phyloP scores from a whole-genome alignment of 768 basidiomycete genomes.

The Leccinum fibrillosum region DNA sequence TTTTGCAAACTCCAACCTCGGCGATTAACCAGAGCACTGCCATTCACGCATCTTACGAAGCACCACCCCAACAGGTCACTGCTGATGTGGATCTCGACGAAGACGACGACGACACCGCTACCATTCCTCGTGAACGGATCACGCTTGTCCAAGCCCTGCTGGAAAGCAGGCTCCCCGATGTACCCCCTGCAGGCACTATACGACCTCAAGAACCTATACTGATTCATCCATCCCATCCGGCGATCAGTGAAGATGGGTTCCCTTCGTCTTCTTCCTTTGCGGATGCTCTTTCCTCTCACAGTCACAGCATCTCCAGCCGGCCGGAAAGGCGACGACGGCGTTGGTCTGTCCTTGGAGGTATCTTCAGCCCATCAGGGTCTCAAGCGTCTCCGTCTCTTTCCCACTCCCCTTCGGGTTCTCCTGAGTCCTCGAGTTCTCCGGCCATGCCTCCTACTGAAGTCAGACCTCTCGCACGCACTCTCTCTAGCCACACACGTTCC shows the following conservation, averaged over 20 bases:
- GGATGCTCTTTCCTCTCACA: constrained; percentile 37
- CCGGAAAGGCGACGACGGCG: constrained; percentile 52
- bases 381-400: constrained; percentile 28
- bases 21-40: constrained; percentile 21
- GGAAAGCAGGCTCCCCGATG: constrained; percentile 74
- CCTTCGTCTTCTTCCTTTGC: constrained; percentile 46
- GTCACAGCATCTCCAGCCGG: constrained; percentile 29
- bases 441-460: constrained; percentile 17
- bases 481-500: constrained; percentile 20
- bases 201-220: constrained; percentile 69
- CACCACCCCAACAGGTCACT: constrained; percentile 36
- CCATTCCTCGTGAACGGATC: constrained; percentile 53
- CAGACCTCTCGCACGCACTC: constrained; percentile 25
- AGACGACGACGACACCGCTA: constrained; percentile 47
- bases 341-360: constrained; percentile 67
- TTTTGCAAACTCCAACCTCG: constrained; percentile 48
- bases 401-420: constrained; percentile 17
- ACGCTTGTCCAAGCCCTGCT: constrained; percentile 70
- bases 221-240: constrained; percentile 43
- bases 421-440: constrained; percentile 16
- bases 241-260: constrained; percentile 40
- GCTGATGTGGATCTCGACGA: constrained; percentile 48
- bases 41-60: constrained; percentile 18
- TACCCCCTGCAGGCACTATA: constrained; percentile 67
- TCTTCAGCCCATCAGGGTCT: constrained; percentile 30